These are phyloP conservation scores for Agaricus blazei DNA, from an alignment of 768 basidiomycete genomes.

Conservation along the genomic window DNA sequence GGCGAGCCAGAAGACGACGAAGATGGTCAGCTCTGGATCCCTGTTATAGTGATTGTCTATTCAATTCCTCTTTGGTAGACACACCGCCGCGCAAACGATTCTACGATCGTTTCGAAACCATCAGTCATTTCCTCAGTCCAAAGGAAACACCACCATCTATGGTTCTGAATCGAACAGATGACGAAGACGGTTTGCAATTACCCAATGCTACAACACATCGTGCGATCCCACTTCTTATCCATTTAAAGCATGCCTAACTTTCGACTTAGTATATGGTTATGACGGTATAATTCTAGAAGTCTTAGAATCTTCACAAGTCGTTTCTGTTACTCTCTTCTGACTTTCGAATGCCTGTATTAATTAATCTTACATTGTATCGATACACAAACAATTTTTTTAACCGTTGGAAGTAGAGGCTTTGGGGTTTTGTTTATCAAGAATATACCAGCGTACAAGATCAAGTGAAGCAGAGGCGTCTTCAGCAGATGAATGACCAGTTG, in stretches of 20 bases:
- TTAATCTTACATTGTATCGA: too few relatives aligned
- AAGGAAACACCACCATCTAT: conserved; percentile 74
- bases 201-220: conserved; percentile 62
- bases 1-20: conserved; percentile 78
- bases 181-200: conserved; percentile 64
- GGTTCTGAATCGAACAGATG: conserved; percentile 75
- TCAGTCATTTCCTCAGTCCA: conserved; percentile 72
- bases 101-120: conserved; percentile 74
- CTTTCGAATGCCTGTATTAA: not conserved
- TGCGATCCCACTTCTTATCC: conserved; percentile 30
- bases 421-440: conserved; percentile 45
- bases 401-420: not conserved
- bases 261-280: conserved; percentile 59
- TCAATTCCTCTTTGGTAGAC: conserved; percentile 34
- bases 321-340: conserved; percentile 66
- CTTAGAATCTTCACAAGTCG: conserved; percentile 72
- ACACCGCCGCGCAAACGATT: conserved; percentile 72
- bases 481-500: conserved; percentile 80
- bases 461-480: conserved; percentile 89
- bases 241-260: not conserved
- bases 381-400: too few relatives aligned
- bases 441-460: conserved; percentile 81
- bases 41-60: conserved; percentile 1
- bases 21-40: conserved; percentile 46
- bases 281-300: conserved; percentile 80